Evolutionary conservation across 352 stramenopile genomes (phyloP), one percentile per base, ranked within the genome.

Genomic region (Phytophthora constricta): DNA sequence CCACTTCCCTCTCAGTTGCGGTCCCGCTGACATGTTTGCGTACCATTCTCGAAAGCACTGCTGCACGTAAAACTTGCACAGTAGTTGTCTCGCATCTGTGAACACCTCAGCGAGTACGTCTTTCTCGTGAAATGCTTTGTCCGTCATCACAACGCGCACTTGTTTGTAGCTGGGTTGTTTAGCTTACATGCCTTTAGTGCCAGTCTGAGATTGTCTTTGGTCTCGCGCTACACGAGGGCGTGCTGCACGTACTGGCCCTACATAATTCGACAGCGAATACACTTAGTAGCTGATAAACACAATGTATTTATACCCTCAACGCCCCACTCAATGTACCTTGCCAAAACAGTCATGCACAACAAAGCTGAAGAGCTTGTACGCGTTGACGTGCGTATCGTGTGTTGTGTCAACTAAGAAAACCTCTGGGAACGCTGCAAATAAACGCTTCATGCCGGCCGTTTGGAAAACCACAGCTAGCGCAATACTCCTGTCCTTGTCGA

Each of bases 341-440:
- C 31, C 9, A 41, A 41, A 37, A 45, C 2, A 46, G 13, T 50
- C 52, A 13, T 60, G 52, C 9, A 60, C 59, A 1, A 43, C 49
- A 42, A 68, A 68, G n/a, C 53, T 53, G 16, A 62, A 63, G 0
- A 45, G 45, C 10, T 63, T 69, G 37, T 62, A 69, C 5, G 39
- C 19, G 31, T 70, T 70, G 1, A n/a, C 50, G 13, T 65, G 60
- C 0, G 49, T 70, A 0, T 2, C 34, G 19, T 70, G 55, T 4
- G 62, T 62, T 3, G 55, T 56, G 25, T 65, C 62, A 2, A 64
- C 62, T 5, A 70, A 27, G 1, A 64, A 4, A 17, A 59, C 48
- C 20, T 70, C 52, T 3, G 62, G 61, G 48, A 70, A 59, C 2
- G 34, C 46, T 9, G 31, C n/a, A 41, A 70, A 64, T 16, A 70